Evolutionary conservation across 139 green algal genomes (phyloP).

Genomic region (Chlorella vulgaris): DNA sequence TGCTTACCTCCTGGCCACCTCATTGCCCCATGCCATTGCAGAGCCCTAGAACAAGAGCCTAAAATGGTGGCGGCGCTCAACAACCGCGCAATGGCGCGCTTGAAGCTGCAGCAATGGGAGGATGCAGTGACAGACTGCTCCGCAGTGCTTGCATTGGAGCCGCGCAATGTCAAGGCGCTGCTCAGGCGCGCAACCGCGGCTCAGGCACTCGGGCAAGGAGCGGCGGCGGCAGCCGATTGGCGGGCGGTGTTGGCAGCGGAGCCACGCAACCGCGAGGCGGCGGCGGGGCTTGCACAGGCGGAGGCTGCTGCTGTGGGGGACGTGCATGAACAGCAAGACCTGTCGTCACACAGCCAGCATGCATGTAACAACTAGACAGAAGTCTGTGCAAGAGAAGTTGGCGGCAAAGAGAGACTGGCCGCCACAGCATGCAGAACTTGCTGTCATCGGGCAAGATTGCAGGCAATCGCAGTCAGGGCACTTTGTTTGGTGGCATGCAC

Average conservation of each 20-base stretch:
- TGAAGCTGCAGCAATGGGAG: constrained; percentile 65
- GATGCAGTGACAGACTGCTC: constrained; percentile 65
- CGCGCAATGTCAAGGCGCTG: constrained; percentile 78
- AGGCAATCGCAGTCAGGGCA: neutral
- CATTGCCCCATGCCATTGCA: neutral
- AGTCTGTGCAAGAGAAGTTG: neutral
- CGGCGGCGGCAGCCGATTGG: constrained; percentile 48
- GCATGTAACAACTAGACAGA: no score
- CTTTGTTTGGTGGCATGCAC: no score
- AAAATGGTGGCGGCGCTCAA: constrained; percentile 59
- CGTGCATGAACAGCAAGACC: neutral
- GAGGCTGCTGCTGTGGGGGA: neutral
- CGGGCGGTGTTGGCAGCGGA: constrained; percentile 50
- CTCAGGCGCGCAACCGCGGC: constrained; percentile 63
- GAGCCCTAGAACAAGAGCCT: constrained; percentile 63
- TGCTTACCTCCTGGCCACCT: neutral
- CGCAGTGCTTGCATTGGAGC: constrained; percentile 58
- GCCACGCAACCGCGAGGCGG: constrained; percentile 66
- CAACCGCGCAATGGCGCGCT: constrained; percentile 79
- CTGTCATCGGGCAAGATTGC: no score
- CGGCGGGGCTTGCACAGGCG: neutral
- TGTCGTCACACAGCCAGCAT: neutral
- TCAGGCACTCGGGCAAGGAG: constrained; percentile 30
- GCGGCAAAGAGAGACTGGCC: neutral
- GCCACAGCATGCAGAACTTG: neutral